Percentiles rank a stretch among this genome's conserved stretches.
Conservation (phyloP, 2,329 filamentous ascomycete species). For the Penicillium oxalicum region DNA sequence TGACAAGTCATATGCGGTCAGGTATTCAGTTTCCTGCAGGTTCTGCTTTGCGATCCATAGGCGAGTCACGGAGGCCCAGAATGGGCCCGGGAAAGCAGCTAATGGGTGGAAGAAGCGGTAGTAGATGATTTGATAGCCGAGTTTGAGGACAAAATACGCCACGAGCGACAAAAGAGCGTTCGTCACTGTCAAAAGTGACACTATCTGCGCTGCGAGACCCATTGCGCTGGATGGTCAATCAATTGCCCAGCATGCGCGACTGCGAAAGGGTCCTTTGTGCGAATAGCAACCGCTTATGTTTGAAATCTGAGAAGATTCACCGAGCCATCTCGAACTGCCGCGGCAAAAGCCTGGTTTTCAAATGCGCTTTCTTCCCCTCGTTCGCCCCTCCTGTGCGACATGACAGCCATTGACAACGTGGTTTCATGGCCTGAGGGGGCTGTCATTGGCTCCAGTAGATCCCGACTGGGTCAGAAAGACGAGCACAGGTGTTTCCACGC, state of each 20-base stretch:
- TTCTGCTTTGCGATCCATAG: conserved; percentile 52
- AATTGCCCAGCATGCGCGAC: conserved; percentile 9
- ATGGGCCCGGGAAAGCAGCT: conserved; percentile 49
- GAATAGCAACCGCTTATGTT: neutral
- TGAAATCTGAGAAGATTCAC: neutral
- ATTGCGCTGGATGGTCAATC: conserved; percentile 14
- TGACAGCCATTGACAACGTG: neutral
- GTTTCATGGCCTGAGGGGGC: neutral
- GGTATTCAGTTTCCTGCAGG: conserved; percentile 43
- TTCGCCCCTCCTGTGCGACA: neutral
- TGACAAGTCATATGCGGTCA: conserved; percentile 39
- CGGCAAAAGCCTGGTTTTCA: neutral
- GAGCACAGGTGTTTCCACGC: neutral
- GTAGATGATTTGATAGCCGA: conserved; percentile 35
- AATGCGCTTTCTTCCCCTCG: neutral
- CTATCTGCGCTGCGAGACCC: conserved; percentile 20
- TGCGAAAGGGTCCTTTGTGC: neutral
- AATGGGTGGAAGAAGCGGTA: conserved; percentile 49
- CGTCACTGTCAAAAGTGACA: conserved; percentile 25
- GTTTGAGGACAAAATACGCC: conserved; percentile 20
- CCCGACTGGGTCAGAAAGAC: no score
- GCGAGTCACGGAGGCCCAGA: conserved; percentile 50
- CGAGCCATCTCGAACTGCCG: no score
- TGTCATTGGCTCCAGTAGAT: neutral
- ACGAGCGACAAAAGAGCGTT: conserved; percentile 20